phyloP scores from a whole-genome alignment of 257 asterid species.

The Echium plantagineum region DNA sequence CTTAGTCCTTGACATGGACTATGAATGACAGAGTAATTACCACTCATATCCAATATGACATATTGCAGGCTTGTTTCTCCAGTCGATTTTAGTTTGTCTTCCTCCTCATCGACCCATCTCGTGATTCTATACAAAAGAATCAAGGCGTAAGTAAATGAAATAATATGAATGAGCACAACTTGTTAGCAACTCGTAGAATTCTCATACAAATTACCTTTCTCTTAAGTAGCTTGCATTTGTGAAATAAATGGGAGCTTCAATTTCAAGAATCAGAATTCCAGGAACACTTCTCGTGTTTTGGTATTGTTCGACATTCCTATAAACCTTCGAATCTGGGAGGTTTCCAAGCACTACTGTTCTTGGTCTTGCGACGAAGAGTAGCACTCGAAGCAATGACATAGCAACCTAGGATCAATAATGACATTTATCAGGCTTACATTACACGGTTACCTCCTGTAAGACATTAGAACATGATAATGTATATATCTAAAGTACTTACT shows the following conservation, averaged over 20 bases:
- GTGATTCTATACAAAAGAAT: conserved; percentile 31
- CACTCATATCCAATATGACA: conserved; percentile 66
- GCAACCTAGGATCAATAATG: conserved; percentile 60
- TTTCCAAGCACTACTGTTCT: conserved; percentile 71
- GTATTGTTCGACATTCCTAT: conserved; percentile 74
- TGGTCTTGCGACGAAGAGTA: conserved; percentile 83
- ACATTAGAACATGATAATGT: too few species aligned
- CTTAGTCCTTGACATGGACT: background rate
- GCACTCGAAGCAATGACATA: conserved; percentile 57
- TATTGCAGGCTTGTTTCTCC: conserved; percentile 55
- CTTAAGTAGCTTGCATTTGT: conserved; percentile 84
- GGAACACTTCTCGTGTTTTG: conserved; percentile 44
- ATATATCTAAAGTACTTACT: conserved; percentile 21
- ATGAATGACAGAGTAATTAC: conserved; percentile 26
- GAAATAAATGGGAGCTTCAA: conserved; percentile 85
- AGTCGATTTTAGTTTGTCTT: conserved; percentile 43
- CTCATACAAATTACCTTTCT: conserved; percentile 48
- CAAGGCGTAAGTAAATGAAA: too few species aligned
- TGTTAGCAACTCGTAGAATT: background rate
- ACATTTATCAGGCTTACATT: too few species aligned
- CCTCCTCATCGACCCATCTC: conserved; percentile 92
- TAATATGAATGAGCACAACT: too few species aligned
- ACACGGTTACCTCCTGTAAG: too few species aligned
- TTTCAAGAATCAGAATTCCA: conserved; percentile 68
- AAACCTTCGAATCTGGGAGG: conserved; percentile 59